Conservation (phyloP, 2,329 filamentous ascomycete species). For the Lasiodiplodia sp. region DNA sequence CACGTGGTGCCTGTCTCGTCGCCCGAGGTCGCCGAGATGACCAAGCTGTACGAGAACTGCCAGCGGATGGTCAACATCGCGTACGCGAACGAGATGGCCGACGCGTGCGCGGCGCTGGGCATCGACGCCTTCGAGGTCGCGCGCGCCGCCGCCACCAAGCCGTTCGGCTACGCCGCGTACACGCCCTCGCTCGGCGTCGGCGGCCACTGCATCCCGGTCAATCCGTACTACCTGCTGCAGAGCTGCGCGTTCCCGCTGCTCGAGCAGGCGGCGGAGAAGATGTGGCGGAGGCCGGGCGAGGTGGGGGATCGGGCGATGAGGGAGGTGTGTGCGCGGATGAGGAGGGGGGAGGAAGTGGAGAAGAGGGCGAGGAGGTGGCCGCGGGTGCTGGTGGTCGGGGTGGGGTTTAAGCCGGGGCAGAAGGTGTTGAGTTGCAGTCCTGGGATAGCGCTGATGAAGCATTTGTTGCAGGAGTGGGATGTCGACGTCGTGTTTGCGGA, state of each 20-base stretch:
- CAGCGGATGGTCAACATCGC: conserved; percentile 64
- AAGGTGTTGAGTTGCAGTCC: conserved; percentile 58
- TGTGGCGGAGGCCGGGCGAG: conserved; percentile 51
- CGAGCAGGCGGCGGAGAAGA: conserved; percentile 53
- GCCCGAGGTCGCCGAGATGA: conserved; percentile 66
- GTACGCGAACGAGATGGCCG: conserved; percentile 65
- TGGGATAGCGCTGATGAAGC: conserved; percentile 52
- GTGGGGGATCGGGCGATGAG: conserved; percentile 35
- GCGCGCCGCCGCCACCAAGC: conserved; percentile 56
- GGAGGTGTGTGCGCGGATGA: conserved; percentile 27
- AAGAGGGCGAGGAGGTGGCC: neutral
- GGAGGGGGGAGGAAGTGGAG: neutral
- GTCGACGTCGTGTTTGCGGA: conserved; percentile 57
- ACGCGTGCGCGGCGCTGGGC: conserved; percentile 55
- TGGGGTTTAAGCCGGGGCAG: conserved; percentile 61
- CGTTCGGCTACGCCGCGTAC: conserved; percentile 61
- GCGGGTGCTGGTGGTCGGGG: conserved; percentile 62
- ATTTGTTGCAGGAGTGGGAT: conserved; percentile 43
- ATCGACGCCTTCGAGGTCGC: conserved; percentile 63
- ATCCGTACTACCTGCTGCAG: conserved; percentile 61
- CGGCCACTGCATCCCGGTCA: conserved; percentile 65
- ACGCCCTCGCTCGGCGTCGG: conserved; percentile 60
- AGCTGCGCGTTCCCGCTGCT: conserved; percentile 59
- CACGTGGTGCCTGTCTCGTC: conserved; percentile 57
- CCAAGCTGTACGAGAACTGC: conserved; percentile 66